Evolutionary conservation across 345 rosid species (phyloP).

Genomic region (Euphorbia pulcherrima): DNA sequence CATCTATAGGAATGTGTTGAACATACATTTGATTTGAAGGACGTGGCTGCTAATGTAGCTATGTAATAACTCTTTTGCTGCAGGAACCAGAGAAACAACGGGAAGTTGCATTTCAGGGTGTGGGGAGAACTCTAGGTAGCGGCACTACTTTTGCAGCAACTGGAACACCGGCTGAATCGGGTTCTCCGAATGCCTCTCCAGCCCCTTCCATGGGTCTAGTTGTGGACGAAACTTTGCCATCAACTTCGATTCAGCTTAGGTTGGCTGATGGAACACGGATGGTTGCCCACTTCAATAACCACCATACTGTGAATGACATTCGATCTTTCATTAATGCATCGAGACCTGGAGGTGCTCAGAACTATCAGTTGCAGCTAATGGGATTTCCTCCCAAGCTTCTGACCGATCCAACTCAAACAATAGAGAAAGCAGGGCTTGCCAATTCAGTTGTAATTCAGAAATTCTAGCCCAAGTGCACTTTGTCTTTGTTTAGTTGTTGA

Average conservation of each 20-base stretch:
- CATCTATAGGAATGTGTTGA: neutral
- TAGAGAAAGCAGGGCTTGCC: constrained; percentile 76
- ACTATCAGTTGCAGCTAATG: constrained; percentile 80
- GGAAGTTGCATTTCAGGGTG: constrained; percentile 71
- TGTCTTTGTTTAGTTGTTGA: constrained; percentile 1
- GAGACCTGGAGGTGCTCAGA: constrained; percentile 49
- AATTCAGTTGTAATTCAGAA: constrained; percentile 87
- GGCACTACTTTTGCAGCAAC: constrained; percentile 37
- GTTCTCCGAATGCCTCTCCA: constrained; percentile 33
- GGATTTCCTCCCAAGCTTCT: constrained; percentile 96
- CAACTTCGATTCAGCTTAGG: constrained; percentile 83
- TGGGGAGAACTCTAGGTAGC: constrained; percentile 90
- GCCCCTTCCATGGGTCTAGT: constrained; percentile 36
- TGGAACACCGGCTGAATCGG: constrained; percentile 25
- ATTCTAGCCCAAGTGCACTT: constrained; percentile 34
- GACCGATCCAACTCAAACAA: constrained; percentile 49
- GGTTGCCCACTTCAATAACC: constrained; percentile 62
- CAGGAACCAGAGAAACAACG: constrained; percentile 72
- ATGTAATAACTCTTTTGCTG: neutral
- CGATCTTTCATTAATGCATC: constrained; percentile 59
- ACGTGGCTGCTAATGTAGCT: neutral
- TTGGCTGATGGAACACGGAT: constrained; percentile 79
- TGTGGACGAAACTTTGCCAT: constrained; percentile 61
- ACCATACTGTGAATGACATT: constrained; percentile 62
- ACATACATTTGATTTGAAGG: constrained; percentile 1